phyloP scores from a whole-genome alignment of 768 basidiomycete genomes.

The Lepiota venenata region DNA sequence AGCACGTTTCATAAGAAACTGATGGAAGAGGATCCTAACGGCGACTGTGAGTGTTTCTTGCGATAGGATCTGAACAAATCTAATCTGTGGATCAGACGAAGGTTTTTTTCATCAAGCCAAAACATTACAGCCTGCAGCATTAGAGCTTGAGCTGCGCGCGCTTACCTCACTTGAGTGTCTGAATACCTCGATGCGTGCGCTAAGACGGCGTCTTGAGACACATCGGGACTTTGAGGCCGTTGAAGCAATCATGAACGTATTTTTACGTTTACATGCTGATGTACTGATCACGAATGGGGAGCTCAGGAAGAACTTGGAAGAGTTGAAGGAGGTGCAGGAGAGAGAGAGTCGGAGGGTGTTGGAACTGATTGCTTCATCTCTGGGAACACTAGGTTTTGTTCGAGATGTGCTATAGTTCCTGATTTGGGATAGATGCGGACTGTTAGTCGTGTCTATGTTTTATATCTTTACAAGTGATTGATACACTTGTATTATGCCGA shows the following conservation, averaged over 20 bases:
- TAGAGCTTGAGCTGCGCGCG: conserved; percentile 88
- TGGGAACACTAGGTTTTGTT: conserved; percentile 77
- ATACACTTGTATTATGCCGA: no score
- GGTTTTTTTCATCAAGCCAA: conserved; percentile 82
- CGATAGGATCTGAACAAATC: not conserved
- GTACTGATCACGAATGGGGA: conserved; percentile 70
- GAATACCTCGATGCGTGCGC: conserved; percentile 65
- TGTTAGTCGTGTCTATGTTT: not conserved
- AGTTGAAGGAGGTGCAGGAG: conserved; percentile 60
- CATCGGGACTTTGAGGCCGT: conserved; percentile 95
- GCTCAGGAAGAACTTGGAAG: conserved; percentile 52
- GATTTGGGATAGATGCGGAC: no score
- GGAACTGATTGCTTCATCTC: conserved; percentile 67
- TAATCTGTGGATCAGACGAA: conserved; percentile 53
- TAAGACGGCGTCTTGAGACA: conserved; percentile 68
- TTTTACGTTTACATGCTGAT: conserved; percentile 84
- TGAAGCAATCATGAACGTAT: conserved; percentile 82
- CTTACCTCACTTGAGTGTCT: conserved; percentile 64
- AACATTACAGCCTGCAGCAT: conserved; percentile 82
- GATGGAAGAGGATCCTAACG: conserved; percentile 45
- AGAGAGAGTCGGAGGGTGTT: conserved; percentile 77
- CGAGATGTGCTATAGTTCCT: conserved; percentile 52
- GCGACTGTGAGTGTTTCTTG: conserved; percentile 59
- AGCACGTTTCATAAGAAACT: conserved; percentile 75
- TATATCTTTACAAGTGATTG: not conserved